phyloP scores from a whole-genome alignment of 1,284 basidiomycete species.

The Trichosporon inkin region DNA sequence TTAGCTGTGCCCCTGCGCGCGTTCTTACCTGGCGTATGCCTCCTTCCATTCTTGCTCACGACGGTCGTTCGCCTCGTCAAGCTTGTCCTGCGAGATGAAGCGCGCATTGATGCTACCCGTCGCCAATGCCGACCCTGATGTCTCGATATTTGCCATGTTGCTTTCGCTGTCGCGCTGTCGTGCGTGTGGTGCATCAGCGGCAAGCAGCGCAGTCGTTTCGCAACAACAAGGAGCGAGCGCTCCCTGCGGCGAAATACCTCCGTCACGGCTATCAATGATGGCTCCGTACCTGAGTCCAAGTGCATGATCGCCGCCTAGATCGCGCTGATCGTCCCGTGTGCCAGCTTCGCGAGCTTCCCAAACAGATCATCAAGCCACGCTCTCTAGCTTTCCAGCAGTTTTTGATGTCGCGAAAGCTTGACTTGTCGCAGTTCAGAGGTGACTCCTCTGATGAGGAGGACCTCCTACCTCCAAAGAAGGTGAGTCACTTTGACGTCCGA shows the following conservation, averaged over 20 bases:
- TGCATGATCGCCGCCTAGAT: too few relatives aligned
- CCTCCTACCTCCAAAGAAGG: slow-evolving; percentile 30
- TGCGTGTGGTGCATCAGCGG: neutral
- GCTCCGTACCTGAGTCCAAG: too few relatives aligned
- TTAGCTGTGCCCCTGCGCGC: neutral
- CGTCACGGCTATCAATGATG: neutral
- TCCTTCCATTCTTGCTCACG: slow-evolving; percentile 86
- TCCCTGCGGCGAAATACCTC: neutral
- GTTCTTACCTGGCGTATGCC: slow-evolving; percentile 73
- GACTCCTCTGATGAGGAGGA: slow-evolving; percentile 46
- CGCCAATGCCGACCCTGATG: slow-evolving; percentile 23
- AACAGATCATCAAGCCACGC: too few relatives aligned
- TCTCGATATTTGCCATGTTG: slow-evolving; percentile 23
- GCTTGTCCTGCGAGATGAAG: slow-evolving; percentile 65
- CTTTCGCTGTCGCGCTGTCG: too few relatives aligned
- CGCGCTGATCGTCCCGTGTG: too few relatives aligned
- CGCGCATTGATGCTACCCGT: slow-evolving; percentile 44
- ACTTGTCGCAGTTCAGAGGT: slow-evolving; percentile 47
- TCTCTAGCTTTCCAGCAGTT: neutral
- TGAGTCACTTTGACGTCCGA: slow-evolving; percentile 12
- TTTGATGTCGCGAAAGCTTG: slow-evolving; percentile 40
- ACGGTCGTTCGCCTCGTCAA: slow-evolving; percentile 70
- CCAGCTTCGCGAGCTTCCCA: too few relatives aligned
- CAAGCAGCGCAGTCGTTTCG: neutral
- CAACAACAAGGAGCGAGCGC: neutral